Base-by-base conservation (phyloP, 2,329 filamentous ascomycete species). In the Nannizziopsis arthrosporioides region DNA sequence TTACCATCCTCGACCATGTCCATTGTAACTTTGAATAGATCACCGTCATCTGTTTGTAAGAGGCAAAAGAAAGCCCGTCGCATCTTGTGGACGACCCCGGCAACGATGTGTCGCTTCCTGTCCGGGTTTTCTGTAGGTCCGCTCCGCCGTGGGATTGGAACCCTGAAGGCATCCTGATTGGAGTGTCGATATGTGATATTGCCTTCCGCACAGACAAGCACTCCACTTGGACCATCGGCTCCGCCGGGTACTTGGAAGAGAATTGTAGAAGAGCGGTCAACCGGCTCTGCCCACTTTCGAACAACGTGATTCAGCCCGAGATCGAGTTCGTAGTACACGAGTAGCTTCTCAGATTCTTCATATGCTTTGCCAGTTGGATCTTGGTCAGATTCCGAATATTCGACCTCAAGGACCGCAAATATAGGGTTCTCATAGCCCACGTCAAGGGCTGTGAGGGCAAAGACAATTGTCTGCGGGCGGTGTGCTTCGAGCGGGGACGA, bases 251-350 rank as follows among this genome's bases (percentile, higher is more conserved):
- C 89, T 59, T 94, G 90, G 66, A 98, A 95, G 1, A 99, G 76
- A 54, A 93, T 81, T 18, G 85, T 88, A 0, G 92, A 84, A 0
- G 85, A 86, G 44, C 88, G 80, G 62, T 96, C 90, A 5, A 98
- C 92, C 1, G 85, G 79, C 57, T 98, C 92, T 10, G 87, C 84
- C 92, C 92, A 98, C 64, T 89, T 94, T 51, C 90, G 81, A 15
- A 98, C 88, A 34, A 99, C 92, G 54, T 98, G 92, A 59, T 98
- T 98, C 47, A 99, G 70, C 31, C 93, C 93, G 22, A 99, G 76
- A 61, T 99, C 92, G 17, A 98, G 81, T 68, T 96, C 92, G 62
- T 98, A 98, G 68, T 96, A 98, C 0, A 96, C 90, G 22, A 99
- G 72, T 56, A 85, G 80, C 51, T 94, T 96, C 64, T 96, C 89